Evolutionary conservation across 1,139 yeast species (phyloP).

Genomic region (Kodamaea ohmeri): DNA sequence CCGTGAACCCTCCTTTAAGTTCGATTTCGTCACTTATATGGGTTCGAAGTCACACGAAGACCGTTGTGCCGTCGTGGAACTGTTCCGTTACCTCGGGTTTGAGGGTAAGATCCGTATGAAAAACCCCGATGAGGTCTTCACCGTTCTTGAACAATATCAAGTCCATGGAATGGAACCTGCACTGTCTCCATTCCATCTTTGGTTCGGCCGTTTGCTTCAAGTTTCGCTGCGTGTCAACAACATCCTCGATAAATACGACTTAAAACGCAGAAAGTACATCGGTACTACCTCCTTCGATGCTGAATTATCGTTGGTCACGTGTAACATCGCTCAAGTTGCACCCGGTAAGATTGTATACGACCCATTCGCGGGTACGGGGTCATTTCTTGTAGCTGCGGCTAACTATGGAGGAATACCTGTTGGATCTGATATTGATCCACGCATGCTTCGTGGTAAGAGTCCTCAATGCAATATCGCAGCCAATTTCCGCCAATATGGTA

Average conservation of each 20-base stretch:
- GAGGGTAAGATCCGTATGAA: constrained; percentile 79
- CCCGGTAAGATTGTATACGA: constrained; percentile 74
- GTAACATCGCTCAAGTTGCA: constrained; percentile 77
- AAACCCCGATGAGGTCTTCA: constrained; percentile 68
- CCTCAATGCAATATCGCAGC: constrained; percentile 47
- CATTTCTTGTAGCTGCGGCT: constrained; percentile 87
- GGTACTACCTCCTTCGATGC: constrained; percentile 98
- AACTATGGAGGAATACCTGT: constrained; percentile 76
- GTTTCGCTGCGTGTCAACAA: constrained; percentile 60
- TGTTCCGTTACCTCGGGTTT: constrained; percentile 67
- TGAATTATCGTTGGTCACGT: constrained; percentile 74
- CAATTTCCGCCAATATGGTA: constrained; percentile 75
- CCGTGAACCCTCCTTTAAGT: constrained; percentile 61
- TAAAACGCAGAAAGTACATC: constrained; percentile 79
- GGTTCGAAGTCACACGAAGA: constrained; percentile 50
- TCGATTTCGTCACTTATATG: constrained; percentile 74
- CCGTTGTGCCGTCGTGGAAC: constrained; percentile 64
- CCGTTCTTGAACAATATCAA: constrained; percentile 71
- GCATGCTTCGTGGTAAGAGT: constrained; percentile 76
- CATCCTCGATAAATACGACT: constrained; percentile 72
- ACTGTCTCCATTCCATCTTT: constrained; percentile 52
- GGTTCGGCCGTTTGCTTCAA: constrained; percentile 75
- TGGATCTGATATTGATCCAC: constrained; percentile 90
- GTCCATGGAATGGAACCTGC: constrained; percentile 52
- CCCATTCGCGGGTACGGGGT: constrained; percentile 97